These are phyloP conservation scores for Mycena rosella DNA, from an alignment of 768 basidiomycete genomes.

Conservation along the genomic window DNA sequence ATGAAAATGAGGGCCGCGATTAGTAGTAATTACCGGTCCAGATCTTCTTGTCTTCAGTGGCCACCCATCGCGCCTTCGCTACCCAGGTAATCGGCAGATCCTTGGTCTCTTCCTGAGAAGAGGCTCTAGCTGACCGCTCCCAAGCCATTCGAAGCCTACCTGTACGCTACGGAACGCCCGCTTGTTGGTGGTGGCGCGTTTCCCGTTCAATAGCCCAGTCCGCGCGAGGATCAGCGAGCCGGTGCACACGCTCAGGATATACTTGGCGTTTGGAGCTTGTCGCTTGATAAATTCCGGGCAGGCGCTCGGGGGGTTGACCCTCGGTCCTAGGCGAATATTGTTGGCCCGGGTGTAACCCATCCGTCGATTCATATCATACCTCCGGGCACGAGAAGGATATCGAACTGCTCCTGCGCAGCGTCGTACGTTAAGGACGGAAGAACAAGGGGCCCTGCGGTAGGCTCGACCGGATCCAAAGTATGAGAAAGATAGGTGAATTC, in stretches of 20 bases:
- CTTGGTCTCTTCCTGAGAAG: constrained; percentile 40
- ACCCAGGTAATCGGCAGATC: constrained; percentile 48
- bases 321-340: constrained; percentile 7
- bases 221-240: constrained; percentile 50
- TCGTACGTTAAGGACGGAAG: constrained; percentile 42
- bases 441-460: constrained; percentile 35
- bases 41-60: constrained; percentile 50
- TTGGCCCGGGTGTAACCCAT: background rate
- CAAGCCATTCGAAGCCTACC: constrained; percentile 33
- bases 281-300: constrained; percentile 42
- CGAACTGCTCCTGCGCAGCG: constrained; percentile 43
- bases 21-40: constrained; percentile 50
- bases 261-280: constrained; percentile 45
- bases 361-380: constrained; percentile 31
- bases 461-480: constrained; percentile 38
- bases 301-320: constrained; percentile 28
- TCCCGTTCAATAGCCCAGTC: constrained; percentile 48
- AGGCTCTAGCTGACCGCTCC: background rate
- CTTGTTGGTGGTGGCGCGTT: constrained; percentile 55
- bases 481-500: constrained; percentile 41
- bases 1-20: background rate
- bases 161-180: constrained; percentile 40
- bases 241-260: constrained; percentile 52
- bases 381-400: constrained; percentile 47
- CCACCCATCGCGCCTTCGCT: constrained; percentile 53